phyloP scores from a whole-genome alignment of 805 yeast species.

The Saturnispora gosingensis region DNA sequence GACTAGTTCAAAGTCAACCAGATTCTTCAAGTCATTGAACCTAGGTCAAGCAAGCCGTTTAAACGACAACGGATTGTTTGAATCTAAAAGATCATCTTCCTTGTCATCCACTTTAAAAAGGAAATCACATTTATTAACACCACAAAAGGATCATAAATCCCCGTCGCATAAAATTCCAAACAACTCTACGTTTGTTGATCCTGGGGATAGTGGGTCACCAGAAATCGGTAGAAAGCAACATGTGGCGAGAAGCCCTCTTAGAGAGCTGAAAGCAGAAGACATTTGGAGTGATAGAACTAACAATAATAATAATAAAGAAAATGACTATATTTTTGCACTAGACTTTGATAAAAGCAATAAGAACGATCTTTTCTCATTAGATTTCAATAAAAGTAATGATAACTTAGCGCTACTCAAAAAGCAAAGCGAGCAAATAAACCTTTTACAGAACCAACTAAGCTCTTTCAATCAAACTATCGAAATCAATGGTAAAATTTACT shows the following conservation, averaged over 20 bases:
- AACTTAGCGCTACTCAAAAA: neutral
- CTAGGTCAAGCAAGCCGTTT: slow-evolving; percentile 47
- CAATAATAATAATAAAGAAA: slow-evolving; percentile 8
- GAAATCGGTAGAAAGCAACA: slow-evolving; percentile 19
- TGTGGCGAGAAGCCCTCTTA: slow-evolving; percentile 14
- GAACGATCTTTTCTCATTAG: neutral
- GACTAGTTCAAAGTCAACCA: slow-evolving; percentile 10
- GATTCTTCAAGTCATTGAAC: slow-evolving; percentile 26
- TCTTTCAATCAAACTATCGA: slow-evolving; percentile 13
- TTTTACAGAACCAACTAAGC: neutral
- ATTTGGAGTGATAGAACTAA: slow-evolving; percentile 10
- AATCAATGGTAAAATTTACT: slow-evolving; percentile 59
- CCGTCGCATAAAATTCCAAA: slow-evolving; percentile 17
- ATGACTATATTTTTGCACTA: neutral
- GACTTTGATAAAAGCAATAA: neutral
- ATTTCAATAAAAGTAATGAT: neutral
- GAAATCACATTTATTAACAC: slow-evolving; percentile 11
- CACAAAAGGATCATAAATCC: slow-evolving; percentile 13
- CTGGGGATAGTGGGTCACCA: slow-evolving; percentile 16
- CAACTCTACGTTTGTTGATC: neutral
- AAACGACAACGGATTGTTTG: slow-evolving; percentile 15
- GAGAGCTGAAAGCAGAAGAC: slow-evolving; percentile 8
- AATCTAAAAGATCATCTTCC: neutral
- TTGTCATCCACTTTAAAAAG: slow-evolving; percentile 5
- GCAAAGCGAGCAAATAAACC: neutral